Evolutionary conservation across 1,139 yeast genomes (phyloP).

Genomic region (Diutina sp.): DNA sequence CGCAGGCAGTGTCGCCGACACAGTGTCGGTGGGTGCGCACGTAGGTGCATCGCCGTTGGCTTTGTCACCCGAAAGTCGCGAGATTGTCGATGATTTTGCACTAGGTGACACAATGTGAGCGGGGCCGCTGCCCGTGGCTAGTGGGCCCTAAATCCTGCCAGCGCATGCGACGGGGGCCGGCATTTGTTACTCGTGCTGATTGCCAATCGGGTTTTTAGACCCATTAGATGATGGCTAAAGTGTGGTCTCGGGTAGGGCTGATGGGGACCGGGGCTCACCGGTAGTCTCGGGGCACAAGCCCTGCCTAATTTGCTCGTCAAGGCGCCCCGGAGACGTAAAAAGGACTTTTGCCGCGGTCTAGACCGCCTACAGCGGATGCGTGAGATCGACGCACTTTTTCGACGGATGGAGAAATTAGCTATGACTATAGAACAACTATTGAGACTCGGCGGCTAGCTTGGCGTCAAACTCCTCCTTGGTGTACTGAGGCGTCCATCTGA

Average conservation of each 20-base stretch:
- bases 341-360: background rate
- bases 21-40: background rate
- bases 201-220: no score
- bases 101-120: background rate
- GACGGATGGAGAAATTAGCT: background rate
- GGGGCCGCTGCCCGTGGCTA: background rate
- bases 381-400: background rate
- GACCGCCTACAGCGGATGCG: background rate
- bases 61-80: background rate
- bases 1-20: background rate
- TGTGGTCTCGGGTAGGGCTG: no score
- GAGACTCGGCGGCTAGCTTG: background rate
- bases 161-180: background rate
- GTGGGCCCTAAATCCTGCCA: background rate
- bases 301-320: background rate
- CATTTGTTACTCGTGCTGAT: no score
- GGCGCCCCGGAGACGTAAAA: background rate
- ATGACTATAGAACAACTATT: background rate
- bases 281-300: no score
- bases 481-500: slow-evolving; percentile 27
- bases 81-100: background rate
- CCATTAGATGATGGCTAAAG: no score
- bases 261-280: no score
- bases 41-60: background rate
- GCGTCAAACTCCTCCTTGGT: slow-evolving; percentile 23